Evolutionary conservation across 1,284 basidiomycete genomes (phyloP), one percentile per base, ranked within the genome.

Genomic region (Lentinus polychrous): DNA sequence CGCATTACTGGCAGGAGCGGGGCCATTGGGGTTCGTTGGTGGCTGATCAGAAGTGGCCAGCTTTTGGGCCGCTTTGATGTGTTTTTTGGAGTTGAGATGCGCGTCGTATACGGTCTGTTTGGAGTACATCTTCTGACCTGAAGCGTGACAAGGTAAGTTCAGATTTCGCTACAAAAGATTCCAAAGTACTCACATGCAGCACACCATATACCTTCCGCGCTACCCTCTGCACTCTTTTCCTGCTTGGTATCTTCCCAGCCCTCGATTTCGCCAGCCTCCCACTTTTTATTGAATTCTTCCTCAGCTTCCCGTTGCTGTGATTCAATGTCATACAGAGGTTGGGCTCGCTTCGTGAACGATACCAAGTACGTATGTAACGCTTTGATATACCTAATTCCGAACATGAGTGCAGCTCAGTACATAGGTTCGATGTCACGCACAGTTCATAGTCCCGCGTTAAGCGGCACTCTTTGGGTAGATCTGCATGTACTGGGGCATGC

Each of bases 61-160:
- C 94, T 99, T 3, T 99, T 96, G 0, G 95, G 97, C 66, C 97
- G 91, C 66, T 98, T 99, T 11, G 94, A 82, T 72, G 65, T 99
- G 96, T 65, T 94, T 97, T 67, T 92, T 94, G 24, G 93, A 95
- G 8, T 83, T 91, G 43, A 99, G 70, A 64, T 99, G 96, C 3
- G 93, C 94, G 59, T 97, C 92, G 66, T 94, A 66, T 98, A 99
- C 53, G 78, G 75, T 62, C 94, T 94, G 66, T 94, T 90, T 64
- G 94, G 91, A 94, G 36, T 14, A 32, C 11, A 27, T 27, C 27
- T 27, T 27, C 10, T 27, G 27, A 10, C 27, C 27, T 27, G 27
- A 4, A 27, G 10, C 10, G 27, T 18, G 17, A 40, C 12, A 22
- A 36, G 44, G 40, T 14, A 37, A 14, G 35, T 24, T 3, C 14